Base-by-base conservation (phyloP, 1,139 yeast species). In the Torulaspora globosa region DNA sequence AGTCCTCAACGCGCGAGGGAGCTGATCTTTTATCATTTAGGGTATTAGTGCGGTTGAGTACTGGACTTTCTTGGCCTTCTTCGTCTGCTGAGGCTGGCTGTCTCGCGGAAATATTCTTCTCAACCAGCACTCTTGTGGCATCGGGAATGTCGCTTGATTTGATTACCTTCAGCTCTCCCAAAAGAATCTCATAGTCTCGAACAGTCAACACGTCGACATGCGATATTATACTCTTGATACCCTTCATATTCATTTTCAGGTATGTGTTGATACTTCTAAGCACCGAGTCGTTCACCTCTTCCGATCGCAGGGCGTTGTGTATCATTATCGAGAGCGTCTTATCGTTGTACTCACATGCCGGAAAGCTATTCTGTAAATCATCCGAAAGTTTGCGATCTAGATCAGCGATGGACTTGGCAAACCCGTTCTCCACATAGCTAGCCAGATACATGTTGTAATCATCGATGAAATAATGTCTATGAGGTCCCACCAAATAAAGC, bases 141-240 rank as follows among this genome's bases (percentile, higher is more conserved):
- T 50, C 53, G 11, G 65, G 65, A 11, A 59, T 19, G 50, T 56
- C 62, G 19, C 43, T 42, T 27, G 46, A 33, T 37, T 40, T 42
- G 14, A 54, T 55, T 41, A 54, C 32, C 18, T 49, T 47, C 29
- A 52, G 43, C 18, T 52, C 57, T 34, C 41, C 37, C 43, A 35
- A 36, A 16, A 56, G 48, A 14, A 29, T 45, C 37, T 74, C 72
- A 47, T 84, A 72, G 45, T 81, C 80, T n/a, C 78, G 77, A 2
- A 82, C 70, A 0, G 90, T 86, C 28, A 90, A 70, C 6, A 86
- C 71, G 58, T 87, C 96, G 23, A 82, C 74, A 58, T 84, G 80
- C 28, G 73, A 64, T 43, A 88, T 70, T n/a, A 85, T 67, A 21
- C 72, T 75, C 34, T 59, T 57, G 2, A 48, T 27, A 11, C 62